Percentiles rank a stretch among this genome's conserved stretches.
Conservation (phyloP, 2,329 filamentous ascomycete species). For the Pseudogymnoascus sp. region DNA sequence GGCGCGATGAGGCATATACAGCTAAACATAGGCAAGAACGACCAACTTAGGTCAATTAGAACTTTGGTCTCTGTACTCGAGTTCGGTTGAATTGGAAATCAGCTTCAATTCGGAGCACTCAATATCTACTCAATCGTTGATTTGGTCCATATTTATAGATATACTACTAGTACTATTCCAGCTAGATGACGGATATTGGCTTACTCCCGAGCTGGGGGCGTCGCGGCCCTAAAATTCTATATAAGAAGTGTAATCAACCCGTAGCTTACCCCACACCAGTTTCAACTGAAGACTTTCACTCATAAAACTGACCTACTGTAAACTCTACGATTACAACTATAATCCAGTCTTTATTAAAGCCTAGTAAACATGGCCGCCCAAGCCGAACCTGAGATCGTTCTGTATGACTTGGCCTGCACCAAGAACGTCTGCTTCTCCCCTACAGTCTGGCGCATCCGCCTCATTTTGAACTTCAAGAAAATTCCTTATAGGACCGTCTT, state of each 20-base stretch:
- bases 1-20: neutral
- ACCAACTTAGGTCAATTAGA: neutral
- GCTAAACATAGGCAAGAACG: neutral
- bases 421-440: conserved; percentile 37
- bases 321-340: conserved; percentile 1
- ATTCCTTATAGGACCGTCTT: conserved; percentile 36
- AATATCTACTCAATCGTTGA: neutral
- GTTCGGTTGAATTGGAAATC: neutral
- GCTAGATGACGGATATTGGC: neutral
- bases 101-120: neutral
- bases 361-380: conserved; percentile 21
- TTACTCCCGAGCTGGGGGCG: neutral
- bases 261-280: neutral
- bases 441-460: conserved; percentile 35
- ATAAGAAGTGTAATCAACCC: neutral
- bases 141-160: neutral
- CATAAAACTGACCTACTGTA: conserved; percentile 1
- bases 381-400: conserved; percentile 30
- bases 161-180: neutral
- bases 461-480: conserved; percentile 38
- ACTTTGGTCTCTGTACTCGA: neutral
- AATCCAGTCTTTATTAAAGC: conserved; percentile 13
- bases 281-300: conserved; percentile 4
- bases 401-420: conserved; percentile 36
- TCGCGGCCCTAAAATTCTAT: neutral